Conservation (phyloP, 345 rosid species). For the Acer saccharum region DNA sequence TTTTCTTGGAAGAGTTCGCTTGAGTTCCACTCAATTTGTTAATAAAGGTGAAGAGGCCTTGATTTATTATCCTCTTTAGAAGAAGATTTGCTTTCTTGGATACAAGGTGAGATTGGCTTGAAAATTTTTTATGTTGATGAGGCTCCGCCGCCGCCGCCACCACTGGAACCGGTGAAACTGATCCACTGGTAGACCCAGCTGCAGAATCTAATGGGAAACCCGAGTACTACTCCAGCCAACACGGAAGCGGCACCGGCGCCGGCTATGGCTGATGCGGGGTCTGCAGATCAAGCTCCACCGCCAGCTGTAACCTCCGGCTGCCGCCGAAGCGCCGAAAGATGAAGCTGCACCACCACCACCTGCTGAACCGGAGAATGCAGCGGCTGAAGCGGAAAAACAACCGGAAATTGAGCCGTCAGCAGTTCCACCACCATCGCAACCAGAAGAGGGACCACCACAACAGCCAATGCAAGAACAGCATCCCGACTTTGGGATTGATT, state of each 20-base stretch:
- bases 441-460: constrained; percentile 18
- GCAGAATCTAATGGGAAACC: background rate
- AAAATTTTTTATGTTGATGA: constrained; percentile 64
- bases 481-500: constrained; percentile 31
- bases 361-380: constrained; percentile 18
- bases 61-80: constrained; percentile 70
- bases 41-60: constrained; percentile 81
- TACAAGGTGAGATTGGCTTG: constrained; percentile 80
- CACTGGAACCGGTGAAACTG: constrained; percentile 25
- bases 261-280: constrained; percentile 18
- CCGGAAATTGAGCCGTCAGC: constrained; percentile 10
- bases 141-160: constrained; percentile 26
- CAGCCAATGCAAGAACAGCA: background rate
- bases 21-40: constrained; percentile 76
- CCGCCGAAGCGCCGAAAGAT: constrained; percentile 1
- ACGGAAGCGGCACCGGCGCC: constrained; percentile 12
- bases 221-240: background rate
- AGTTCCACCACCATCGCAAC: constrained; percentile 23
- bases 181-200: constrained; percentile 20
- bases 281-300: constrained; percentile 10
- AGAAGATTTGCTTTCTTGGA: constrained; percentile 58
- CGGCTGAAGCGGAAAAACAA: constrained; percentile 31
- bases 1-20: constrained; percentile 64
- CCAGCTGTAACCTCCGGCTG: background rate
- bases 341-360: constrained; percentile 6